These are phyloP conservation scores for Escallonia rubra DNA, from an alignment of 129 eudicot species.

Conservation along the genomic window DNA sequence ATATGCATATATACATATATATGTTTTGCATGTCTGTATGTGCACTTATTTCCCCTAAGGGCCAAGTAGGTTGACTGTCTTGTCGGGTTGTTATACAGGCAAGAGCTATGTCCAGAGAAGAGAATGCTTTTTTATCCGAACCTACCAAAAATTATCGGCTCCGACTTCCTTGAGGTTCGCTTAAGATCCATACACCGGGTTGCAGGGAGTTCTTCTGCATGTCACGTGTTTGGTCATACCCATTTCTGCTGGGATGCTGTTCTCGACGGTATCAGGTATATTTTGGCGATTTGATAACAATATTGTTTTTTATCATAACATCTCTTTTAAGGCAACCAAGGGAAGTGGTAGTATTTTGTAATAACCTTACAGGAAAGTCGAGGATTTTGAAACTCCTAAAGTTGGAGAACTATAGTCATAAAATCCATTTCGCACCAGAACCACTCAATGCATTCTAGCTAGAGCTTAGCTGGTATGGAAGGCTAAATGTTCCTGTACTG, in stretches of 20 bases:
- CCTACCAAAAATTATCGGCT: slow-evolving; percentile 60
- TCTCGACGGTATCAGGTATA: slow-evolving; percentile 59
- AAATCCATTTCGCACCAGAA: too few species aligned
- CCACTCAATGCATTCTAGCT: too few species aligned
- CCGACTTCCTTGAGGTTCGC: slow-evolving; percentile 51
- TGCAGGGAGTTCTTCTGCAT: slow-evolving; percentile 39
- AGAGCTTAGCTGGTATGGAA: too few species aligned
- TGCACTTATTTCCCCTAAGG: too few species aligned
- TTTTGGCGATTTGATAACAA: too few species aligned
- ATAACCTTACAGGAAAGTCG: too few species aligned
- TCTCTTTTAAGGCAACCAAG: too few species aligned
- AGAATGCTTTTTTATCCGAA: slow-evolving; percentile 72
- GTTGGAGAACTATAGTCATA: too few species aligned
- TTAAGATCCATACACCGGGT: slow-evolving; percentile 49
- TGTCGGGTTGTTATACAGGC: slow-evolving; percentile 28
- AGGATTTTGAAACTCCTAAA: too few species aligned
- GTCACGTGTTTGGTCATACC: slow-evolving; percentile 71
- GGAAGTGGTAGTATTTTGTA: too few species aligned
- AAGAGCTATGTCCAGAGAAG: slow-evolving; percentile 65
- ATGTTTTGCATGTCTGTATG: not conserved
- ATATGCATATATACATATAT: not conserved
- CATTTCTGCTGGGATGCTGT: slow-evolving; percentile 67
- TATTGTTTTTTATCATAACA: too few species aligned
- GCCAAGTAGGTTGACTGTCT: not conserved
- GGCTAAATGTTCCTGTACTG: too few species aligned